These are phyloP conservation scores for Didymosphaeria variabile DNA, from an alignment of 2,329 filamentous ascomycete species.

Conservation along the genomic window DNA sequence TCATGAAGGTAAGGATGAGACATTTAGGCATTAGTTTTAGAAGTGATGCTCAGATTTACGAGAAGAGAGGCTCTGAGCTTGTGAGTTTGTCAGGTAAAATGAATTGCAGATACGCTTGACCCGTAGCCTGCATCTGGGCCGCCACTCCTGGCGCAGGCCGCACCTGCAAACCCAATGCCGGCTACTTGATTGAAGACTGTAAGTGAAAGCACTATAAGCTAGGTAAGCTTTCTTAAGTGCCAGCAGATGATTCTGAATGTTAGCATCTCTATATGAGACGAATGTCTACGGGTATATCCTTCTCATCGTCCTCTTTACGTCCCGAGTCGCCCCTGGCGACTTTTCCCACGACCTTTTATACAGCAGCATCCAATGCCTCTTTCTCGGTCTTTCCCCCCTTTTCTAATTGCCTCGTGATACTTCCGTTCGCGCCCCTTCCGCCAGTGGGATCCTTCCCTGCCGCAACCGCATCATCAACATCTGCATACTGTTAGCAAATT, in stretches of 20 bases:
- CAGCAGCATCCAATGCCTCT: slow-evolving; percentile 41
- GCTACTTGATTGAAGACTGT: no score
- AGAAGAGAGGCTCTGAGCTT: no score
- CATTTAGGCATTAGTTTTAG: no score
- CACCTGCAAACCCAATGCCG: no score
- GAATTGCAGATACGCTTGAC: no score
- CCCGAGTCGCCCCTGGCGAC: not conserved
- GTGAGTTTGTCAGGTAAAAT: no score
- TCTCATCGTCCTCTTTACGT: not conserved
- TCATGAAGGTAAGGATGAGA: no score
- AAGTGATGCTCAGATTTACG: no score
- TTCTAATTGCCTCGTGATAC: slow-evolving; percentile 51
- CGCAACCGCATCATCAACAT: slow-evolving; percentile 56
- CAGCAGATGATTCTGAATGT: not conserved
- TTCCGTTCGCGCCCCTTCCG: slow-evolving; percentile 53
- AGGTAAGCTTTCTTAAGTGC: no score
- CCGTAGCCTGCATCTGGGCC: no score
- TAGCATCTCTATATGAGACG: not conserved
- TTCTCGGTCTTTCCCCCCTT: slow-evolving; percentile 23
- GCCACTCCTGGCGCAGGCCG: no score
- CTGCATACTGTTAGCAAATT: slow-evolving; percentile 31
- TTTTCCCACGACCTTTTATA: slow-evolving; percentile 27
- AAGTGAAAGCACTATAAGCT: no score
- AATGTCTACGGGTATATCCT: not conserved
- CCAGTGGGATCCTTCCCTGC: slow-evolving; percentile 54